Base-by-base conservation (phyloP, 768 basidiomycete genomes). In the Leccinum rimulosum region DNA sequence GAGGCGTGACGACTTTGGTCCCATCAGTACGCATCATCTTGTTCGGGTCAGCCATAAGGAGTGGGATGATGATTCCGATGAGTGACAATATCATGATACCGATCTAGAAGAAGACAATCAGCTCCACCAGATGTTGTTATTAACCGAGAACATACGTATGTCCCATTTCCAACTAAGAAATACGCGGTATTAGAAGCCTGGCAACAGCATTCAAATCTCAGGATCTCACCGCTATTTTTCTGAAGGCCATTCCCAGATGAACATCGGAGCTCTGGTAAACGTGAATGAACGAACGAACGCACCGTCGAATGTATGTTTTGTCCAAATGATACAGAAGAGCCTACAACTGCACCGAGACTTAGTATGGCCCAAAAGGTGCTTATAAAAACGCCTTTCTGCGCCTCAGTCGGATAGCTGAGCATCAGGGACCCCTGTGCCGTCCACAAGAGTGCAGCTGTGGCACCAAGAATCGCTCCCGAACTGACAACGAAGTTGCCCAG, bases 341-440 rank as follows among this genome's bases (percentile, higher is more conserved):
- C 89, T 47, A 92, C 84, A 51, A 93, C 87, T 54, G 84, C 85
- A 31, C 89, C 89, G n/a, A 90, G 65, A 63, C 91, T 91, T 77
- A 92, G 91, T 61, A 91, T 87, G 33, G 79, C 74, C 91, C 90
- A 92, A 74, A 91, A 91, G 40, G 89, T 82, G 45, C 81, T 84
- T 56, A 92, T 89, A 73, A 80, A 91, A 28, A 73, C 75, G 17
- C 89, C 89, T 73, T 91, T 91, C 71, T 91, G 83, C 28, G 72
- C 70, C 70, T 92, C 89, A 6, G 88, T 89, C 0, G 89, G 87
- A 72, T 92, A 92, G 3, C 88, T 83, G 68, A 93, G 71, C 84
- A 91, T 91, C 50, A 92, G 73, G 15, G 85, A 83, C 11, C 88
- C 90, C 65, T 91, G 89, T 1, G 89, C 88, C 0, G 89, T 85